Evolutionary conservation across 805 yeast species (phyloP).

Genomic region (Starmerella geochares): DNA sequence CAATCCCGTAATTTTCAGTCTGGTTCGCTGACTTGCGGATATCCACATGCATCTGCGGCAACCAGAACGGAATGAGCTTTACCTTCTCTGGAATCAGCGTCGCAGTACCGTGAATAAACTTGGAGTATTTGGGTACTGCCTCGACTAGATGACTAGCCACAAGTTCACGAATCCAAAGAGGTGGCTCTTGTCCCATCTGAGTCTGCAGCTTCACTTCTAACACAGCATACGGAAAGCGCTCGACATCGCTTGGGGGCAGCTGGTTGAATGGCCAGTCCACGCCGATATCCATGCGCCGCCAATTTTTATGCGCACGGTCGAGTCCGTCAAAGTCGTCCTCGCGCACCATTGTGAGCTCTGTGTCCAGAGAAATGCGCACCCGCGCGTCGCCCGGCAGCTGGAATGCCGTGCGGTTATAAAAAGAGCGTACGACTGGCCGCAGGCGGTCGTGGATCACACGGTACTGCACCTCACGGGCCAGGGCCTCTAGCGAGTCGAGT

Average conservation of each 20-base stretch:
- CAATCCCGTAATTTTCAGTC: conserved; percentile 10
- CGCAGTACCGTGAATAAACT: conserved; percentile 94
- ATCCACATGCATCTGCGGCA: conserved; percentile 92
- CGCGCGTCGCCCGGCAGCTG: conserved; percentile 99
- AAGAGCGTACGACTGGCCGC: conserved; percentile 91
- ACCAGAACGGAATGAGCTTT: conserved; percentile 87
- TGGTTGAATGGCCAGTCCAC: conserved; percentile 92
- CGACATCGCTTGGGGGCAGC: conserved; percentile 71
- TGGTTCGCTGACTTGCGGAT: conserved; percentile 68
- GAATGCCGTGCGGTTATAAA: conserved; percentile 96
- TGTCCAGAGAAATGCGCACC: conserved; percentile 94
- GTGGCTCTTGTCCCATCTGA: conserved; percentile 97
- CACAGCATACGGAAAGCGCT: conserved; percentile 94
- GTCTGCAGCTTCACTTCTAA: conserved; percentile 95
- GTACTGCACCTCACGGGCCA: conserved; percentile 90
- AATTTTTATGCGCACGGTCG: conserved; percentile 81
- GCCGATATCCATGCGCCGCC: conserved; percentile 99
- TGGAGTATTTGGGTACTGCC: conserved; percentile 95
- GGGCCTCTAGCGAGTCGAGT: conserved; percentile 80
- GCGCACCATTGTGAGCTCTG: conserved; percentile 93
- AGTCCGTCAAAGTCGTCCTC: conserved; percentile 93
- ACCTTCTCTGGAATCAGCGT: conserved; percentile 77
- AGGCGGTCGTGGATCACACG: conserved; percentile 70
- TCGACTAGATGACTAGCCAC: conserved; percentile 89
- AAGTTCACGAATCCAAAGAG: conserved; percentile 90